Evolutionary conservation across 73 alveolate genomes (phyloP).

Genomic region (Paramecium tetraurelia): DNA sequence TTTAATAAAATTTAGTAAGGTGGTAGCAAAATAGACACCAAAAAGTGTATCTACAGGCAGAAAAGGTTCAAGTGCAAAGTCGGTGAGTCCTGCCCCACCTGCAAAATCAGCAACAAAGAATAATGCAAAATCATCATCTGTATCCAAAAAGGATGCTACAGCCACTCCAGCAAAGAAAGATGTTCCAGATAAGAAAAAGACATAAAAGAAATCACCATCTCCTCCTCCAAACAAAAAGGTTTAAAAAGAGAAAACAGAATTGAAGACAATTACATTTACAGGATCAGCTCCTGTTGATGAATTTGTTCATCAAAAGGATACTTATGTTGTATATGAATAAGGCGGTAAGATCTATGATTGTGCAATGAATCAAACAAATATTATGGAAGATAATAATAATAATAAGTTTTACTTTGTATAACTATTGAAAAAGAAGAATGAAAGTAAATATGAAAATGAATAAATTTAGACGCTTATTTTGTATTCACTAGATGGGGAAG

Average conservation of each 20-base stretch:
- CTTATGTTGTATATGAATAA: slow-evolving; percentile 11
- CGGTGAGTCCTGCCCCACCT: neutral
- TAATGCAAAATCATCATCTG: neutral
- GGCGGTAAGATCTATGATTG: slow-evolving; percentile 12
- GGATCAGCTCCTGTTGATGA: slow-evolving; percentile 64
- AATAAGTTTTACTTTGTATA: slow-evolving; percentile 48
- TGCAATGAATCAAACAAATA: slow-evolving; percentile 41
- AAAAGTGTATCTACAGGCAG: neutral
- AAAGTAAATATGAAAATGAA: neutral
- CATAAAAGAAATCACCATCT: neutral
- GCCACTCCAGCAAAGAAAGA: neutral
- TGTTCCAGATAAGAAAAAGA: neutral
- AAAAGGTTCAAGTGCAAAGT: neutral
- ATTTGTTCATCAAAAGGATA: neutral
- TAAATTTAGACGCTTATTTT: neutral
- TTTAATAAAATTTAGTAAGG: neutral
- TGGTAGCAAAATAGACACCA: neutral
- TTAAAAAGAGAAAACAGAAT: neutral
- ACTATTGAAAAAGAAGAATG: neutral
- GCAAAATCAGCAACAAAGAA: neutral
- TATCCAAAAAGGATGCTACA: neutral
- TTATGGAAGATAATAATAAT: slow-evolving; percentile 22
- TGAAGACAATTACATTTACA: neutral
- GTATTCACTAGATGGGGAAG: slow-evolving; percentile 59
- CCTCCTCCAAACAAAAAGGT: slow-evolving; percentile 1